Evolutionary conservation across 768 basidiomycete species (phyloP), one percentile per base, ranked within the genome.

Genomic region (Collybiopsis confluens): DNA sequence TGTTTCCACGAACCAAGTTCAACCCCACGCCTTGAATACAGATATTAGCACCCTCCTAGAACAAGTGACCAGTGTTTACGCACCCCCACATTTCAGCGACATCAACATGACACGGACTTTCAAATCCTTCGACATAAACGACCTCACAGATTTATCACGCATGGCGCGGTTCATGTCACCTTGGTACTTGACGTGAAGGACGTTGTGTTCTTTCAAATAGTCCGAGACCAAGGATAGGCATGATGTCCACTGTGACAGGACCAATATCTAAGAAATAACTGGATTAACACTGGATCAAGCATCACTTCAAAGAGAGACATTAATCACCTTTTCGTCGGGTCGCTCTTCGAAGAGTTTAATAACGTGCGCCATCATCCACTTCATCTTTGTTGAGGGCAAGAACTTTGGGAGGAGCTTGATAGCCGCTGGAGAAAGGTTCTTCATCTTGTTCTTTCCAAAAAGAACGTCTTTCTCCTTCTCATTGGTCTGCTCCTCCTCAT

Each of bases 371-470:
- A 87, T 88, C 80, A 82, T 82, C 45, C 67, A 71, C 79, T 83
- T 83, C 85, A 88, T 86, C 74, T 89, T 90, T 2, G 84, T 86
- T 4, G 85, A 86, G 0, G 85, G 84, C 35, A 85, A 61, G 66
- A 87, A 85, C 28, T 73, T 69, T 15, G 82, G 73, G 70, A 82
- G 73, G 11, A 73, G 56, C 58, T 75, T 73, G 54, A 81, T 64
- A 6, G 67, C 65, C 40, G 70, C 73, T 33, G 62, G 57, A 7
- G 68, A 59, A 3, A 66, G 41, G 28, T 61, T 64, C 45, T 67
- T 66, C 55, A 64, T 58, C 35, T 64, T 64, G 58, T 23, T 56
- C 47, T 59, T 61, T 30, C 75, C 73, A 42, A 73, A 73, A 24
- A 77, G 61, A 5, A 78, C 67, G 51, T 76, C 74, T 45, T 66